Conservation (phyloP, 2,329 filamentous ascomycete species). For the Leptographium radiaticola region DNA sequence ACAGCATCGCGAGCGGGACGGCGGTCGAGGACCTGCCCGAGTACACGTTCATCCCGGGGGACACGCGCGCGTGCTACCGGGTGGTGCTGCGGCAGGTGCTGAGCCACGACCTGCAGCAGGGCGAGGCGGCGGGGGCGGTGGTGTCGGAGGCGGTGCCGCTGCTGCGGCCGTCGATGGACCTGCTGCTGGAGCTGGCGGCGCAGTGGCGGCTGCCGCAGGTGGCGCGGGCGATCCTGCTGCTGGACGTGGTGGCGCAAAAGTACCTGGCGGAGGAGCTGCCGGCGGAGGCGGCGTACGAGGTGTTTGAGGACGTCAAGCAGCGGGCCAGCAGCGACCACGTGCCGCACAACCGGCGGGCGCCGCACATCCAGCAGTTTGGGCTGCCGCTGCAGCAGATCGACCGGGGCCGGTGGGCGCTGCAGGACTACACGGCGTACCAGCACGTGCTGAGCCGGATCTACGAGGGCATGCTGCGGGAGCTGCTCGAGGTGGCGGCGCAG, state of each 20-base stretch:
- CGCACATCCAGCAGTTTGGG: conserved; percentile 38
- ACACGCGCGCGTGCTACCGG: conserved; percentile 72
- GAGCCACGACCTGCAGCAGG: conserved; percentile 42
- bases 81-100: conserved; percentile 69
- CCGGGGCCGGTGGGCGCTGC: conserved; percentile 51
- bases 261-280: conserved; percentile 73
- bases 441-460: conserved; percentile 62
- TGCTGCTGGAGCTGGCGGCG: conserved; percentile 72
- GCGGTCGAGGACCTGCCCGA: conserved; percentile 50
- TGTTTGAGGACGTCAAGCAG: conserved; percentile 72
- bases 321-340: conserved; percentile 27
- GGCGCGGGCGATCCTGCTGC: conserved; percentile 63
- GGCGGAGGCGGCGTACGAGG: conserved; percentile 68
- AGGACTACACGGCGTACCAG: conserved; percentile 59
- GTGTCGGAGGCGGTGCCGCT: conserved; percentile 26
- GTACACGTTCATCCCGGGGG: conserved; percentile 82
- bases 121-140: conserved; percentile 16
- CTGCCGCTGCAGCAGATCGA: conserved; percentile 42
- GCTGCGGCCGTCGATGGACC: conserved; percentile 69
- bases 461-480: conserved; percentile 69
- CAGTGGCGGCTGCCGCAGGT: conserved; percentile 84
- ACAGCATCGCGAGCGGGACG: conserved; percentile 20
- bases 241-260: conserved; percentile 77
- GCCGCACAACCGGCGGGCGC: conserved; percentile 50
- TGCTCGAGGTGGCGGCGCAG: conserved; percentile 71